phyloP scores from a whole-genome alignment of 345 rosid species.

The Heritiera littoralis region DNA sequence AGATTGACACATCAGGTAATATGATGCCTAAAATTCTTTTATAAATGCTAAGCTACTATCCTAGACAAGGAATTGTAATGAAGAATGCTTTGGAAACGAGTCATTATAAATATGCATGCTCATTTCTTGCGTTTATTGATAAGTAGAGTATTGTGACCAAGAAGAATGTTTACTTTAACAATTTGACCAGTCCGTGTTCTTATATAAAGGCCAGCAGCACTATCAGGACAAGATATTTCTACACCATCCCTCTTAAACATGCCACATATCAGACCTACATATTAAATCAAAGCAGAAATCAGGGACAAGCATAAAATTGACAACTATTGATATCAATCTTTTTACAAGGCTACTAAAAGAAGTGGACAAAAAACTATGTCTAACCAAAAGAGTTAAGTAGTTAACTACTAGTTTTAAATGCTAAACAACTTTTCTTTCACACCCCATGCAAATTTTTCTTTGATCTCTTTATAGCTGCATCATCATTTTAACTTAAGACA shows the following conservation, averaged over 20 bases:
- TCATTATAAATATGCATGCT: no score
- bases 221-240: conserved; percentile 77
- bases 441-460: background rate
- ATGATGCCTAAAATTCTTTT: no score
- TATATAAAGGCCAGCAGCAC: conserved; percentile 78
- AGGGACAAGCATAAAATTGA: conserved; percentile 12
- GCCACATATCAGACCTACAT: conserved; percentile 89
- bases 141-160: conserved; percentile 2
- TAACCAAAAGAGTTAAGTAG: background rate
- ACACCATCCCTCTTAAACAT: conserved; percentile 69
- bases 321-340: background rate
- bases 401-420: background rate
- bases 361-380: background rate
- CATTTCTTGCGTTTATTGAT: background rate
- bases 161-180: conserved; percentile 61
- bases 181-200: conserved; percentile 68
- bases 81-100: no score
- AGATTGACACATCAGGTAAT: no score
- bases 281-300: conserved; percentile 34
- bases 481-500: background rate
- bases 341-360: conserved; percentile 1
- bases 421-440: background rate
- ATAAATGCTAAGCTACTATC: no score
- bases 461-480: background rate
- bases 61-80: no score